Evolutionary conservation across 1,284 basidiomycete genomes (phyloP).

Genomic region (Trichosporon coremiiforme): DNA sequence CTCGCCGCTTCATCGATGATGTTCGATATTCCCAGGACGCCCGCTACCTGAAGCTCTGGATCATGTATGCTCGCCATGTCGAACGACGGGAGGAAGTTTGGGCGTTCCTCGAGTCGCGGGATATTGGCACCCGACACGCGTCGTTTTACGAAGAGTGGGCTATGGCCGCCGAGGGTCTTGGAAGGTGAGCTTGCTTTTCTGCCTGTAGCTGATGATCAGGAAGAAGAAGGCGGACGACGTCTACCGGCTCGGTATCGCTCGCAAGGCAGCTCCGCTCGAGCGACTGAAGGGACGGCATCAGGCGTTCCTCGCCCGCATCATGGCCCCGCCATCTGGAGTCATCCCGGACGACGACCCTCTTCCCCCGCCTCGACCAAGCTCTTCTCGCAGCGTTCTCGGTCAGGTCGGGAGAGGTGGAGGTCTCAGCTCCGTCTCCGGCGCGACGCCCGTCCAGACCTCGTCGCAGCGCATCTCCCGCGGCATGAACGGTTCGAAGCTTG

Average conservation of each 20-base stretch:
- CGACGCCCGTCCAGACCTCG: conserved; percentile 12
- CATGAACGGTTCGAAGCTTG: conserved; percentile 56
- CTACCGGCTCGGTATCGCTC: conserved; percentile 82
- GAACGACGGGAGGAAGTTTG: conserved; percentile 66
- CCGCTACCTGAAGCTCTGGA: conserved; percentile 87
- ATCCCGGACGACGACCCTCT: conserved; percentile 47
- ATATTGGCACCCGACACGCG: conserved; percentile 76
- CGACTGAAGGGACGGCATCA: conserved; percentile 79
- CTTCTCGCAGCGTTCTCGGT: conserved; percentile 35
- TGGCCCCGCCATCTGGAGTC: conserved; percentile 51
- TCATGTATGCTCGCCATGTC: conserved; percentile 71
- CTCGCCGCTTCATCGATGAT: conserved; percentile 76
- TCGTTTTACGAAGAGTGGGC: conserved; percentile 86
- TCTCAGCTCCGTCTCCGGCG: conserved; percentile 1
- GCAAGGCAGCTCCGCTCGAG: conserved; percentile 77
- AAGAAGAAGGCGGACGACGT: conserved; percentile 76
- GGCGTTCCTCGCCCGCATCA: conserved; percentile 76
- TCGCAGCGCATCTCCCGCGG: conserved; percentile 31
- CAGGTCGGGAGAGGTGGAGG: conserved; percentile 33
- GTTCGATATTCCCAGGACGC: conserved; percentile 79
- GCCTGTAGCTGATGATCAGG: conserved; percentile 57
- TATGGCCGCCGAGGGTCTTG: conserved; percentile 67
- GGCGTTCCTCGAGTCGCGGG: conserved; percentile 71
- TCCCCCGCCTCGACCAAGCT: neutral
- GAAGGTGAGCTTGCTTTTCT: conserved; percentile 63